A percentile compares a stretch with the other conserved stretches of the same genome.
Conservation (phyloP, 805 yeast species). For the Dipodascus albidus region DNA sequence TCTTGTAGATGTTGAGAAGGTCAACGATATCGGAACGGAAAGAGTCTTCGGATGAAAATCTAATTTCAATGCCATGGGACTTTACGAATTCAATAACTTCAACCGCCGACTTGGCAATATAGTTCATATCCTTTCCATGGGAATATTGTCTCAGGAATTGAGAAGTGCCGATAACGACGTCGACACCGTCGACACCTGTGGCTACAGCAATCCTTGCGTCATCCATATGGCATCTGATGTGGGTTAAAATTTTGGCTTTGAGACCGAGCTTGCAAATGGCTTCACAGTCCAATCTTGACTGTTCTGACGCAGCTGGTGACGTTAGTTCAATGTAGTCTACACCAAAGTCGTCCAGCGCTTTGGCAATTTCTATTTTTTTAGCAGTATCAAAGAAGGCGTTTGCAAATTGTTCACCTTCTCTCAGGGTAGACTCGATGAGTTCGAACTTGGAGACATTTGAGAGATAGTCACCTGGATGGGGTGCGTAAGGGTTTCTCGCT, state of each 20-base stretch:
- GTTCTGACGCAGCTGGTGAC: constrained; percentile 96
- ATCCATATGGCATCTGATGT: constrained; percentile 98
- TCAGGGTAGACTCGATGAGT: constrained; percentile 85
- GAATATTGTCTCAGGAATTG: constrained; percentile 89
- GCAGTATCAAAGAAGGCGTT: constrained; percentile 92
- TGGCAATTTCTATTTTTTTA: constrained; percentile 93
- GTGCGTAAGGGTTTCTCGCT: constrained; percentile 73
- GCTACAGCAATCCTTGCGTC: constrained; percentile 96
- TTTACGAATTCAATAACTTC: constrained; percentile 97
- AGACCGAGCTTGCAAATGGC: constrained; percentile 96
- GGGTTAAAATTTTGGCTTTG: constrained; percentile 91
- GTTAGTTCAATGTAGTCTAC: constrained; percentile 97
- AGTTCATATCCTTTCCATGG: constrained; percentile 98
- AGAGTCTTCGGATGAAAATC: constrained; percentile 95
- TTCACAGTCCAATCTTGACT: constrained; percentile 86
- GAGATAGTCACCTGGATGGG: constrained; percentile 84
- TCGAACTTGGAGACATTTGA: constrained; percentile 85
- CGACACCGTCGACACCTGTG: constrained; percentile 98
- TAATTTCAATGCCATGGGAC: constrained; percentile 90
- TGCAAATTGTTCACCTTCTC: constrained; percentile 99
- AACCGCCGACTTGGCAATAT: constrained; percentile 89
- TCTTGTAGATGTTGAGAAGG: constrained; percentile 85
- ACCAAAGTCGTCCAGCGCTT: constrained; percentile 94
- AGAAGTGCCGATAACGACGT: constrained; percentile 95
- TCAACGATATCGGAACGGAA: constrained; percentile 96